phyloP scores from a whole-genome alignment of 306 rosid species.

The Ochetophila trinervis region DNA sequence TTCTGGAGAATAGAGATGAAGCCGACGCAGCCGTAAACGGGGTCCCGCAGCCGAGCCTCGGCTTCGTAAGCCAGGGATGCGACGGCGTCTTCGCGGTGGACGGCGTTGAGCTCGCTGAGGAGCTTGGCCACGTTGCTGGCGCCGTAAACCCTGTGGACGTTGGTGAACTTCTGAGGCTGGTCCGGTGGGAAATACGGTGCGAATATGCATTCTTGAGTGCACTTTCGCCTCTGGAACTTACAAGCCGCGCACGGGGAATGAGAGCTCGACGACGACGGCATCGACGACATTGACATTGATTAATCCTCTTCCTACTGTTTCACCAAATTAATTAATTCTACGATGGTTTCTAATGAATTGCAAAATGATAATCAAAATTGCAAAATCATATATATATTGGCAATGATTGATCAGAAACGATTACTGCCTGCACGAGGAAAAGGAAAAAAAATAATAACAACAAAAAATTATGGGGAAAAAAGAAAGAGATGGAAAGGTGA shows the following conservation, averaged over 20 bases:
- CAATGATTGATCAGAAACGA: too few relatives aligned
- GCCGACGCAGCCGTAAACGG: slow-evolving; percentile 89
- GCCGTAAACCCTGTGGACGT: slow-evolving; percentile 91
- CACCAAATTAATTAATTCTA: too few relatives aligned
- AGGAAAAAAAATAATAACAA: too few relatives aligned
- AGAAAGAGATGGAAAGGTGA: too few relatives aligned
- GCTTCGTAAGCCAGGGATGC: slow-evolving; percentile 94
- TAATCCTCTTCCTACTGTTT: too few relatives aligned
- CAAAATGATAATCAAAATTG: too few relatives aligned
- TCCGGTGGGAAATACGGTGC: slow-evolving; percentile 97
- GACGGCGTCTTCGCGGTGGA: slow-evolving; percentile 91
- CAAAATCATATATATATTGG: too few relatives aligned
- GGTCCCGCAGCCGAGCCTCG: slow-evolving; percentile 93
- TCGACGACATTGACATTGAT: neutral
- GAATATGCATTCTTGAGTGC: slow-evolving; percentile 90
- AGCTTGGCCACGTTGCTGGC: slow-evolving; percentile 93
- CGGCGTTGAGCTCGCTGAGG: slow-evolving; percentile 82
- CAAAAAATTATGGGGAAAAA: too few relatives aligned
- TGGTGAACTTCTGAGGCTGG: slow-evolving; percentile 90
- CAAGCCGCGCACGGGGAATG: slow-evolving; percentile 95
- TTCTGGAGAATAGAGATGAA: slow-evolving; percentile 92
- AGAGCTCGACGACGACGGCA: slow-evolving; percentile 45
- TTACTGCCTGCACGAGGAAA: too few relatives aligned
- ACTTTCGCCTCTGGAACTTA: slow-evolving; percentile 86
- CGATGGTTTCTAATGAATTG: too few relatives aligned